These are phyloP conservation scores for Lactarius deliciosus DNA, from an alignment of 768 basidiomycete genomes.

Conservation along the genomic window DNA sequence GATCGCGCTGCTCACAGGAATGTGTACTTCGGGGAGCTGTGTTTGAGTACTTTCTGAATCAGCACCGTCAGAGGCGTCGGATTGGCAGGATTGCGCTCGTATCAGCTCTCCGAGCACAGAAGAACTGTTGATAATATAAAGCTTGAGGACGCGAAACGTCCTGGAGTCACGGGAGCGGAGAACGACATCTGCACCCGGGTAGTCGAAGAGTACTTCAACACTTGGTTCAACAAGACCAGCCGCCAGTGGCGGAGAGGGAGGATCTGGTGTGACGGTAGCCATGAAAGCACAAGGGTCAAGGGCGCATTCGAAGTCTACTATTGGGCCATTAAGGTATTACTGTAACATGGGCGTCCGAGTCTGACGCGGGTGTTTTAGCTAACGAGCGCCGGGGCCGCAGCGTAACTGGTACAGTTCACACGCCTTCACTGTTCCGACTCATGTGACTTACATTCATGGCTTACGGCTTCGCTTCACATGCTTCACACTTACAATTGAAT, in stretches of 20 bases:
- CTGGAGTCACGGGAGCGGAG: slow-evolving; percentile 45
- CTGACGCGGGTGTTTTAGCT: too few relatives aligned
- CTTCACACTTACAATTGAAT: too few relatives aligned
- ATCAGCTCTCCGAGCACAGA: slow-evolving; percentile 37
- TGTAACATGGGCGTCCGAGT: too few relatives aligned
- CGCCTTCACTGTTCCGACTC: too few relatives aligned
- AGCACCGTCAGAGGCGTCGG: background rate
- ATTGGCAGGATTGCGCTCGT: background rate
- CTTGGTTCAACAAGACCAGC: background rate
- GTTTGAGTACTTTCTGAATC: background rate
- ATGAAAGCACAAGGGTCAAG: background rate
- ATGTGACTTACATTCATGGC: too few relatives aligned
- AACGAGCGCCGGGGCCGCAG: too few relatives aligned
- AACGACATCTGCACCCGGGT: slow-evolving; percentile 43
- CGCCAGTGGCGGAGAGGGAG: background rate
- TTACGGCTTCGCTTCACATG: too few relatives aligned
- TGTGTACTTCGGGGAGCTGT: background rate
- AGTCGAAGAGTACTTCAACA: background rate
- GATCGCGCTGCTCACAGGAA: background rate
- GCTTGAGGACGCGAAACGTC: slow-evolving; percentile 45
- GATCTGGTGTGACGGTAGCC: background rate
- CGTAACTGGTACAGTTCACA: too few relatives aligned
- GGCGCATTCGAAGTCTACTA: background rate
- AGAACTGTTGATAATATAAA: slow-evolving; percentile 45
- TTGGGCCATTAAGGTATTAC: too few relatives aligned